These are phyloP conservation scores for Mortierella sp. DNA, from an alignment of 371 early-diverging fungal genomes.

Conservation along the genomic window DNA sequence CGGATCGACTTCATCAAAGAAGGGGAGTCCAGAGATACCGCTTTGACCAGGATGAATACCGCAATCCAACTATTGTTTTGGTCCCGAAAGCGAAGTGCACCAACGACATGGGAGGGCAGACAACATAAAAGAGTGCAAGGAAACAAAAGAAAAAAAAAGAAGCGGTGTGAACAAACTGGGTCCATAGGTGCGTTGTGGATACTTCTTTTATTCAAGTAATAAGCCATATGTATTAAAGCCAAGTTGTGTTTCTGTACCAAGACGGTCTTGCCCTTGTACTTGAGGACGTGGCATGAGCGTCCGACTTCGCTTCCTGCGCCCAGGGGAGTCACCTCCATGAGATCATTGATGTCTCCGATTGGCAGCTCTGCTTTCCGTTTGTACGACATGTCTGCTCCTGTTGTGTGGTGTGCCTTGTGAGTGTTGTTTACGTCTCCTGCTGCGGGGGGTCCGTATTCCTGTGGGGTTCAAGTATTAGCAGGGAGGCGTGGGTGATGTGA, in stretches of 20 bases:
- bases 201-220: conserved; percentile 17
- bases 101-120: not conserved
- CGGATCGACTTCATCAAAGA: conserved; percentile 98
- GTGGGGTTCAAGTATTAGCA: not conserved
- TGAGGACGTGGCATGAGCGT: conserved; percentile 95
- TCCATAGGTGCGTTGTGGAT: not conserved
- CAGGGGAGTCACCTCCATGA: conserved; percentile 93
- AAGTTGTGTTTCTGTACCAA: conserved; percentile 73
- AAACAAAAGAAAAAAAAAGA: conserved; percentile 14
- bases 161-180: conserved; percentile 13
- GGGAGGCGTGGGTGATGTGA: not conserved
- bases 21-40: conserved; percentile 98
- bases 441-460: not conserved
- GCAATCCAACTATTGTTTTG: conserved; percentile 90
- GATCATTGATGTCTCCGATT: conserved; percentile 75
- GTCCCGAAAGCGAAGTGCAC: not conserved
- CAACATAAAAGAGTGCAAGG: conserved; percentile 12
- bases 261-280: conserved; percentile 97
- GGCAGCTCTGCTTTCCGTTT: conserved; percentile 56
- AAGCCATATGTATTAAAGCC: conserved; percentile 7
- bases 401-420: not conserved
- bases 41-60: conserved; percentile 99
- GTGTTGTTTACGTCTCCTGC: not conserved
- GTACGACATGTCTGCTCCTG: conserved; percentile 25
- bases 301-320: conserved; percentile 99